phyloP scores from a whole-genome alignment of 371 early-diverging fungal species.

The Syncephalis fuscata region DNA sequence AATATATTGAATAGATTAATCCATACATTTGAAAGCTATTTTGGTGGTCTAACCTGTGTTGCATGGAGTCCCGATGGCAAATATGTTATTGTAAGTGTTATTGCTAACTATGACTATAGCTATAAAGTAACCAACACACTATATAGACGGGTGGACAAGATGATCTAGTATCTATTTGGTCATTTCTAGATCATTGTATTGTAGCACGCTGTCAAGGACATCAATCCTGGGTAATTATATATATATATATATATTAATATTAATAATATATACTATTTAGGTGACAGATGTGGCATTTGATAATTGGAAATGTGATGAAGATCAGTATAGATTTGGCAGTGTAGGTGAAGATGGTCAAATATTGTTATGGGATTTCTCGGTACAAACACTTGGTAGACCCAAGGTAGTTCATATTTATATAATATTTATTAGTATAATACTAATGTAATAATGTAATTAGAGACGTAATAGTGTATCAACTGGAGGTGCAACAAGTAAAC shows the following conservation, averaged over 20 bases:
- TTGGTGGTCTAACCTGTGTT: constrained; percentile 71
- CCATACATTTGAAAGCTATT: constrained; percentile 61
- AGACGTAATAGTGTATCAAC: neutral
- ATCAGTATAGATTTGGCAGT: constrained; percentile 72
- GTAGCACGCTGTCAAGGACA: constrained; percentile 89
- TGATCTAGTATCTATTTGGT: constrained; percentile 88
- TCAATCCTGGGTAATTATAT: constrained; percentile 61
- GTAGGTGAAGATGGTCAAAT: constrained; percentile 82
- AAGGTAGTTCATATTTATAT: constrained; percentile 31
- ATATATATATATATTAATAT: neutral
- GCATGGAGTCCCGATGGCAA: constrained; percentile 89
- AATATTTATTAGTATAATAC: neutral
- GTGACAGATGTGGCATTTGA: constrained; percentile 80
- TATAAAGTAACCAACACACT: neutral
- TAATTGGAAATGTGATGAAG: constrained; percentile 65
- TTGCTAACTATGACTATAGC: neutral
- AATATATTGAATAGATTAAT: constrained; percentile 17
- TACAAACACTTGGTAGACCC: constrained; percentile 51
- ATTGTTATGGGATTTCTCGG: constrained; percentile 85
- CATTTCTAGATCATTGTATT: constrained; percentile 49
- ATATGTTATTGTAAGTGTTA: constrained; percentile 57
- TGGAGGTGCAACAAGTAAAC: neutral
- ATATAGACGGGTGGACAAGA: constrained; percentile 83
- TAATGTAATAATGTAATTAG: neutral
- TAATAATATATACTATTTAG: constrained; percentile 10